Conservation (phyloP, 2,329 filamentous ascomycete species). For the Aspergillus ruber region DNA sequence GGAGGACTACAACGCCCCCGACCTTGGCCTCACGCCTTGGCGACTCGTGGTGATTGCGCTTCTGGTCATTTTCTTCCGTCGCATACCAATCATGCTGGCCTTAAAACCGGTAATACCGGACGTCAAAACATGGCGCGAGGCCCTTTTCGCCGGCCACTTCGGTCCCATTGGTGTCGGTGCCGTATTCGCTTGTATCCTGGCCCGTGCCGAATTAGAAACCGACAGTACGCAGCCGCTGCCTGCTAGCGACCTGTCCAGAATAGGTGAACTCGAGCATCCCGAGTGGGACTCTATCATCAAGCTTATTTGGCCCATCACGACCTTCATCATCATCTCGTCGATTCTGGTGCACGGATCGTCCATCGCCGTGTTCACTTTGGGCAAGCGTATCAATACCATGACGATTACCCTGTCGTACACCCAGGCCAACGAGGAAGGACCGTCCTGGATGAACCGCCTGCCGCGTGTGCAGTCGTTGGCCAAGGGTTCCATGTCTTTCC, state of each 20-base stretch:
- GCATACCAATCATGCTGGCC: slow-evolving; percentile 87
- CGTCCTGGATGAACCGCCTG: slow-evolving; percentile 90
- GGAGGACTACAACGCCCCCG: slow-evolving; percentile 75
- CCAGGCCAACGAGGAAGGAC: slow-evolving; percentile 76
- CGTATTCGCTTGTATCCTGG: slow-evolving; percentile 89
- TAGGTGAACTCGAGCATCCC: slow-evolving; percentile 30
- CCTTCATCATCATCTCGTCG: slow-evolving; percentile 87
- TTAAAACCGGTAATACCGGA: slow-evolving; percentile 93
- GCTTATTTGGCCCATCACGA: slow-evolving; percentile 91
- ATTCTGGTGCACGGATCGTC: slow-evolving; percentile 98
- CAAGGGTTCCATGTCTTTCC: slow-evolving; percentile 66
- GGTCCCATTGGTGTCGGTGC: slow-evolving; percentile 95
- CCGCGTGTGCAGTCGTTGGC: slow-evolving; percentile 78
- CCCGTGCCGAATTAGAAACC: slow-evolving; percentile 82
- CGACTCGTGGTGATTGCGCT: slow-evolving; percentile 87
- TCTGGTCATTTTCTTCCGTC: slow-evolving; percentile 89
- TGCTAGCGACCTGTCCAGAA: slow-evolving; percentile 48
- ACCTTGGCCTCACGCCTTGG: slow-evolving; percentile 76
- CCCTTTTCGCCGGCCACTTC: slow-evolving; percentile 93
- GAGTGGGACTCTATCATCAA: slow-evolving; percentile 67
- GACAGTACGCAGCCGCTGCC: slow-evolving; percentile 67
- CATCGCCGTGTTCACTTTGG: slow-evolving; percentile 92
- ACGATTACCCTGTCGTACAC: slow-evolving; percentile 96
- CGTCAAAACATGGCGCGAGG: slow-evolving; percentile 96
- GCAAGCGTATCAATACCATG: slow-evolving; percentile 95